Base-by-base conservation (phyloP, 306 rosid species). In the Urtica urens region DNA sequence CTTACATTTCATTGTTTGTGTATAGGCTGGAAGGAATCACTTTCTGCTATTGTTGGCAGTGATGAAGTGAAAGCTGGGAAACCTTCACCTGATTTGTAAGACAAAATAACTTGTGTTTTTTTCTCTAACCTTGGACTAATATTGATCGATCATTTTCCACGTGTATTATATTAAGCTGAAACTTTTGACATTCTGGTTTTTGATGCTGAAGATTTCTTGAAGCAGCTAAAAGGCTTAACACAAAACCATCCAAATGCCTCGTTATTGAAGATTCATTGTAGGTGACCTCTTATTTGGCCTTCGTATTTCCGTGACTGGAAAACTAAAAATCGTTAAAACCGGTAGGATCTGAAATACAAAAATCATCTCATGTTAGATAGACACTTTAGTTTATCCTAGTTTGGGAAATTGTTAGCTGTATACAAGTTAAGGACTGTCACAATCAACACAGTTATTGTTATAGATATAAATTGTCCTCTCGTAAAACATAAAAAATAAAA, bases 31-130 rank as follows among this genome's bases (percentile, higher is more conserved):
- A 85, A 79, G 59, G 80, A 73, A 42, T 81, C 87, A 23, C 85
- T 90, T 61, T 59, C 86, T 21, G 71, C 75, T 53, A 75, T 84
- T 51, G 49, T 90, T 54, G 95, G 95, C 27, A 83, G 87, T 38
- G 92, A 90, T 31, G 97, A 90, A 79, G 94, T 84, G 62, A 65
- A 62, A 51, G 46, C 52, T 1, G 85, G 73, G 53, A 90, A 90
- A 64, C 97, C 97, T 29, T 81, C 94, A 55, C 95, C 95, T 27
- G 97, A 90, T 42, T 79, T 84, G 97, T 84, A 69, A 71, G 93
- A 62, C 51, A 48, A 74, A 57, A 24, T 38, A 8, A n/a, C 39
- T 21, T 52, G 51, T 56, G 43, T 16, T 53, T 15, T 56, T 51
- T 19, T 31, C 24, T 57, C 42, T 23, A 5, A 57, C 27, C 16